Base-by-base conservation (phyloP, 495 filamentous ascomycete species). In the Darksidea phi region DNA sequence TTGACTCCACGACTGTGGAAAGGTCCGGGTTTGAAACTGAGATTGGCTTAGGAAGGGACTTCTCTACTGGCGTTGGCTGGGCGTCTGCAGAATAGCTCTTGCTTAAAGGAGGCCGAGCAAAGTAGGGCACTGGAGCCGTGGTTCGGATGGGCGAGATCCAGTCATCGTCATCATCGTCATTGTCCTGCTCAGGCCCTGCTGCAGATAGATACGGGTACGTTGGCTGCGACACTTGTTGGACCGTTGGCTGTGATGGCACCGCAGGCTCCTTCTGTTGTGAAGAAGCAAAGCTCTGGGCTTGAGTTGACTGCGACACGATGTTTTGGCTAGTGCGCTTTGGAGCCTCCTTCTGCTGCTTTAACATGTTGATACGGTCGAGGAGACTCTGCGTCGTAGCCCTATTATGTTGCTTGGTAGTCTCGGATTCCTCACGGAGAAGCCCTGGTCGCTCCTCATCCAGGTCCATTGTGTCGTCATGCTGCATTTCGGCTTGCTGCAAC, bases 321-420 rank as follows among this genome's bases (percentile, higher is more conserved):
- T 45, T 56, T 4, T 58, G 53, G 36, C 41, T 64, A n/a, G 17
- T 38, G 11, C 43, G 20, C 48, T 54, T 76, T 46, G 87, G 78
- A 28, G 86, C 78, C 45, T 86, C 77, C 67, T 91, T 88, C 1
- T 84, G 79, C 71, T 97, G 88, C 21, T 91, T 91, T 18, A 98
- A 81, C 84, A 93, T 90, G 69, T 86, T 93, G 66, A 98, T 96
- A 66, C 90, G 88, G 59, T 97, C 95, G 58, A 95, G 89, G 17
- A 98, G 79, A 10, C 87, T 80, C 70, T 97, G 91, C 1, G 94
- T 97, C 4, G 91, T 92, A 6, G 89, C 92, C 69, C 94, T 95
- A 74, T 83, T 91, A 71, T 95, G 90, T 6, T 83, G 62, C 61
- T 79, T 82, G 48, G 78, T 78, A 18, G 76, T 77, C 48, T 77